phyloP scores from a whole-genome alignment of 805 yeast species.

The Suhomyces kilbournensis region DNA sequence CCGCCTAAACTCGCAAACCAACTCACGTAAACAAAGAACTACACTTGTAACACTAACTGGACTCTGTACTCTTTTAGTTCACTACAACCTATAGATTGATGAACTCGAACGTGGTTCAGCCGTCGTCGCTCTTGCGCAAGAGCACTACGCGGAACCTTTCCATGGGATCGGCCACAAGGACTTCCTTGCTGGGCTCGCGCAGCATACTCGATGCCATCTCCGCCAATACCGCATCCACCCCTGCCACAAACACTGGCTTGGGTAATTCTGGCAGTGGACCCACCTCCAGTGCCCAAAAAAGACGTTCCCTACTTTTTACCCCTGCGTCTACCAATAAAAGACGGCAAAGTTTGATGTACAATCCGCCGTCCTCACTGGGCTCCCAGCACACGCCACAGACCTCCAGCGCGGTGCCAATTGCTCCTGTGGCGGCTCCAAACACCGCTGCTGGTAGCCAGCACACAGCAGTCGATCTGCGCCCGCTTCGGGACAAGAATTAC shows the following conservation, averaged over 20 bases:
- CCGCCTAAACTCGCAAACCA: background rate
- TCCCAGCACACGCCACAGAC: background rate
- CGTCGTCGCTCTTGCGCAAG: slow-evolving; percentile 12
- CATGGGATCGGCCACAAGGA: slow-evolving; percentile 20
- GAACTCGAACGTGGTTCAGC: slow-evolving; percentile 5
- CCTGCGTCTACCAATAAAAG: slow-evolving; percentile 5
- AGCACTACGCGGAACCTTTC: slow-evolving; percentile 17
- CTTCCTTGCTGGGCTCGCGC: slow-evolving; percentile 19
- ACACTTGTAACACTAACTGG: background rate
- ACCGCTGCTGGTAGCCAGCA: slow-evolving; percentile 10
- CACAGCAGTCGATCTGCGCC: slow-evolving; percentile 58
- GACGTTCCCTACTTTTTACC: background rate
- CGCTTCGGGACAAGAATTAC: slow-evolving; percentile 68
- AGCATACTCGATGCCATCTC: slow-evolving; percentile 12
- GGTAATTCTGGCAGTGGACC: slow-evolving; percentile 11
- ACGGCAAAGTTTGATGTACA: background rate
- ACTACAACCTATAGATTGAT: background rate
- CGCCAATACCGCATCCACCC: slow-evolving; percentile 21
- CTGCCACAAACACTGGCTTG: slow-evolving; percentile 16
- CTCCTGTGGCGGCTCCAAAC: slow-evolving; percentile 2
- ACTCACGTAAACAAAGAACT: background rate
- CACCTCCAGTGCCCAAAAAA: slow-evolving; percentile 2
- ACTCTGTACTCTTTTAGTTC: too few species aligned
- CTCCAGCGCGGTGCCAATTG: background rate
- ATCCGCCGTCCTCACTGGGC: background rate